Percentiles rank a stretch among this genome's conserved stretches.
These are phyloP conservation scores for Neoarthrinium moseri DNA, from an alignment of 2,329 filamentous ascomycete genomes.

Conservation along the genomic window DNA sequence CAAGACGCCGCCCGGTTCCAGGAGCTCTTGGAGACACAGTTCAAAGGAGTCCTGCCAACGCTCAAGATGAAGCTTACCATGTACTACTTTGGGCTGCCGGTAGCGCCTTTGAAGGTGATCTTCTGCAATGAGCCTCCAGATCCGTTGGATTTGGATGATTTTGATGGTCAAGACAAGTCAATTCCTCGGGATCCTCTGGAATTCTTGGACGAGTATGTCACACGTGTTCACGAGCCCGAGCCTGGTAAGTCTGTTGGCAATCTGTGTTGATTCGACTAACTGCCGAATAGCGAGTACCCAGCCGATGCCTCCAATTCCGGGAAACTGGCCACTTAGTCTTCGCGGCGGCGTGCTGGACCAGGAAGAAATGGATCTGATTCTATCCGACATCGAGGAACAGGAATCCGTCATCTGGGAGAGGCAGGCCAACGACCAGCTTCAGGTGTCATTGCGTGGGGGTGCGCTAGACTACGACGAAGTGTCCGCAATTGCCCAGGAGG, in stretches of 20 bases:
- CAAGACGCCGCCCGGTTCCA: slow-evolving; percentile 28
- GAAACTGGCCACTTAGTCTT: neutral
- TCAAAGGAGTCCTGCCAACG: slow-evolving; percentile 24
- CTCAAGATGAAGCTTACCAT: slow-evolving; percentile 42
- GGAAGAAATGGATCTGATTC: neutral
- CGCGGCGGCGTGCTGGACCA: slow-evolving; percentile 9
- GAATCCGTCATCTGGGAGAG: neutral
- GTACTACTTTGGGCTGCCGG: slow-evolving; percentile 45
- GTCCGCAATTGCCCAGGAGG: too few relatives aligned
- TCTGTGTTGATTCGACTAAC: neutral
- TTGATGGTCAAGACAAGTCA: slow-evolving; percentile 6
- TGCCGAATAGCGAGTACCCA: neutral
- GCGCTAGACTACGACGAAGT: slow-evolving; percentile 1
- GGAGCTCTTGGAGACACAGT: slow-evolving; percentile 27
- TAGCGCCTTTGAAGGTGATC: slow-evolving; percentile 36
- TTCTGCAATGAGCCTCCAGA: slow-evolving; percentile 1
- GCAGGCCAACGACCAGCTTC: slow-evolving; percentile 4
- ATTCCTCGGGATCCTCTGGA: slow-evolving; percentile 15
- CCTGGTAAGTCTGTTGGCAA: neutral
- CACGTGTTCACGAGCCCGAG: slow-evolving; percentile 12
- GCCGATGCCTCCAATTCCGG: neutral
- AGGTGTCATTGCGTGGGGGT: neutral
- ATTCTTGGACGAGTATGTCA: slow-evolving; percentile 20
- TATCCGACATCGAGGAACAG: slow-evolving; percentile 1
- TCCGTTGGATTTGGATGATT: slow-evolving; percentile 12